Evolutionary conservation across 1,284 basidiomycete genomes (phyloP).

Genomic region (Bjerkandera adusta): DNA sequence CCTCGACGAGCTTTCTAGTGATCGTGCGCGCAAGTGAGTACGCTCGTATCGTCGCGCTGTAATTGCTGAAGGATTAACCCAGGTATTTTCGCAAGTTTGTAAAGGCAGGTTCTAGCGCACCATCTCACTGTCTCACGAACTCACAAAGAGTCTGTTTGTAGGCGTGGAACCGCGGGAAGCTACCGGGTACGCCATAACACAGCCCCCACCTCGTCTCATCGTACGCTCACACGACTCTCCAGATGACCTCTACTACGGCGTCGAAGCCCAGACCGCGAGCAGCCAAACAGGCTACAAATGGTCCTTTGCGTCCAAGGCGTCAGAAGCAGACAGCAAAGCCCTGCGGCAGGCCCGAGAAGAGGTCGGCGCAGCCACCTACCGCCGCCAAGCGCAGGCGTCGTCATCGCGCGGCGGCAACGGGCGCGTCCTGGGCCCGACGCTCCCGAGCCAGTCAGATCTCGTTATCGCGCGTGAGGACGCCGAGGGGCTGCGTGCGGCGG

Average conservation of each 20-base stretch:
- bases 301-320: slow-evolving; percentile 49
- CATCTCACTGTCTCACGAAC: background rate
- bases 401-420: slow-evolving; percentile 30
- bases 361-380: slow-evolving; percentile 59
- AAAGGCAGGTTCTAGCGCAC: slow-evolving; percentile 45
- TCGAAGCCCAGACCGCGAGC: slow-evolving; percentile 50
- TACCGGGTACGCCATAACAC: slow-evolving; percentile 46
- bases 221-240: slow-evolving; percentile 6
- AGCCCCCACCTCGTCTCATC: background rate
- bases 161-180: slow-evolving; percentile 76
- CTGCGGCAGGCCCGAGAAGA: slow-evolving; percentile 56
- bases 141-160: slow-evolving; percentile 24
- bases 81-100: slow-evolving; percentile 85
- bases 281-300: slow-evolving; percentile 62
- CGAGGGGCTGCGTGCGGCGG: slow-evolving; percentile 46
- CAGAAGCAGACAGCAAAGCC: slow-evolving; percentile 49
- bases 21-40: slow-evolving; percentile 67
- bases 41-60: slow-evolving; percentile 20
- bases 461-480: slow-evolving; percentile 59
- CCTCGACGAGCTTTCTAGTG: slow-evolving; percentile 73
- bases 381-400: slow-evolving; percentile 24
- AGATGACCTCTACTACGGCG: slow-evolving; percentile 62
- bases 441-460: slow-evolving; percentile 65
- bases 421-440: slow-evolving; percentile 59
- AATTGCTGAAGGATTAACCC: slow-evolving; percentile 27